phyloP scores from a whole-genome alignment of 192 early-diverging fungal species.

The Coemansia asiatica region DNA sequence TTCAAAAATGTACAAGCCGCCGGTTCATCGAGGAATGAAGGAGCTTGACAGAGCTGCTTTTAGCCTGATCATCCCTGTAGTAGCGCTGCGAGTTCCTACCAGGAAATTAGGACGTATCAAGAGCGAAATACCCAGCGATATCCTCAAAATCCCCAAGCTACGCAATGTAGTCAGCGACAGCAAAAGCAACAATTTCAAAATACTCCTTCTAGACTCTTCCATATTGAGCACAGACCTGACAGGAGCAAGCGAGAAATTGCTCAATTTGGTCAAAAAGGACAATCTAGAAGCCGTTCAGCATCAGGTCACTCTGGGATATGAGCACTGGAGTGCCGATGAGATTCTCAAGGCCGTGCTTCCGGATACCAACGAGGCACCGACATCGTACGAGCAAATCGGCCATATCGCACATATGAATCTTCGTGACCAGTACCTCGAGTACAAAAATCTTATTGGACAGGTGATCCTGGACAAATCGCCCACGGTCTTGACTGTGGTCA shows the following conservation, averaged over 20 bases:
- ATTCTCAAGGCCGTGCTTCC: conserved; percentile 89
- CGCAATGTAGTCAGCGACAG: conserved; percentile 65
- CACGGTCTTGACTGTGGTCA: conserved; percentile 87
- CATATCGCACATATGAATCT: conserved; percentile 99
- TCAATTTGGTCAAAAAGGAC: conserved; percentile 7
- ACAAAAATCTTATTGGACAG: conserved; percentile 89
- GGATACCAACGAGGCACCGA: conserved; percentile 75
- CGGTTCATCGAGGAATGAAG: conserved; percentile 65
- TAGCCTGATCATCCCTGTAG: conserved; percentile 57
- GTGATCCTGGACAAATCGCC: conserved; percentile 95
- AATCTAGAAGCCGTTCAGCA: conserved; percentile 40
- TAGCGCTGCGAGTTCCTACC: conserved; percentile 68
- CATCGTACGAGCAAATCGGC: conserved; percentile 81
- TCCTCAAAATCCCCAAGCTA: conserved; percentile 65
- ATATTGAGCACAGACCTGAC: conserved; percentile 25
- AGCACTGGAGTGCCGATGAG: conserved; percentile 91
- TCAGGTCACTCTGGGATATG: conserved; percentile 71
- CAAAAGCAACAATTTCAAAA: conserved; percentile 26
- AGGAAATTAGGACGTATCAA: conserved; percentile 57
- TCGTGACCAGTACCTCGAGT: conserved; percentile 85
- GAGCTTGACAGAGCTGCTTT: conserved; percentile 70
- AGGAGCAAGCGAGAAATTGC: conserved; percentile 27
- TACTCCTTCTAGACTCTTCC: conserved; percentile 56
- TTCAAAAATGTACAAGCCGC: conserved; percentile 52
- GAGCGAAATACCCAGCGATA: conserved; percentile 46